Base-by-base conservation (phyloP, 1,139 yeast species). In the Hemisphaericaspora xylanilytica region DNA sequence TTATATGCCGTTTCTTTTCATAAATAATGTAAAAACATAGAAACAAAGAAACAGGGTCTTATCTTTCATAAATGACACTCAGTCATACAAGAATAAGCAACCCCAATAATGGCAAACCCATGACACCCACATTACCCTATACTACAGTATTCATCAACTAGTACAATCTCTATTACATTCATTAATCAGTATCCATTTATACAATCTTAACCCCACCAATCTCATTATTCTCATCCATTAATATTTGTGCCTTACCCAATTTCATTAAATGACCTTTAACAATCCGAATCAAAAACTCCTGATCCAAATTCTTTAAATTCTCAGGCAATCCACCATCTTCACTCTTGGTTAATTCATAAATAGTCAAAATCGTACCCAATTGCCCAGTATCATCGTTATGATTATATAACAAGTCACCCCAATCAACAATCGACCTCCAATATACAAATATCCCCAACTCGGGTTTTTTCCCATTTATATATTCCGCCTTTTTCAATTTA, bases 261-360 rank as follows among this genome's bases (percentile, higher is more conserved):
- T 78, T 79, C 14, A 79, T 82, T 48, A 90, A 63, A 2, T 73
- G 70, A 27, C 75, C 78, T 43, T 56, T 61, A 21, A 88, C 56
- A 3, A 83, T 79, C 45, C 67, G 67, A 14, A 73, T 68, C 44
- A 89, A 61, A 17, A 88, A 56, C 11, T 59, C 56, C 33, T 77
- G 72, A 50, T 87, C 89, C 53, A 89, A 71, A 25, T 78, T 78
- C 42, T 72, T 70, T 49, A 90, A 80, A 32, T 76, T 81, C 47
- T 77, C 78, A 2, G 73, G 71, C 3, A 64, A 52, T 1, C 80
- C 77, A n/a, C 33, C 38, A 28, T 85, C 95, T 35, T 67, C 73
- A 52, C 87, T 85, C 44, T 78, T 75, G 0, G 77, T 67, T 33
- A 92, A 60, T 58, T 92, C 98, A 60, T 85, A 90, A 8, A 89